Evolutionary conservation across 2,329 filamentous ascomycete species (phyloP).

Genomic region (Aspergillus spinulosporus): DNA sequence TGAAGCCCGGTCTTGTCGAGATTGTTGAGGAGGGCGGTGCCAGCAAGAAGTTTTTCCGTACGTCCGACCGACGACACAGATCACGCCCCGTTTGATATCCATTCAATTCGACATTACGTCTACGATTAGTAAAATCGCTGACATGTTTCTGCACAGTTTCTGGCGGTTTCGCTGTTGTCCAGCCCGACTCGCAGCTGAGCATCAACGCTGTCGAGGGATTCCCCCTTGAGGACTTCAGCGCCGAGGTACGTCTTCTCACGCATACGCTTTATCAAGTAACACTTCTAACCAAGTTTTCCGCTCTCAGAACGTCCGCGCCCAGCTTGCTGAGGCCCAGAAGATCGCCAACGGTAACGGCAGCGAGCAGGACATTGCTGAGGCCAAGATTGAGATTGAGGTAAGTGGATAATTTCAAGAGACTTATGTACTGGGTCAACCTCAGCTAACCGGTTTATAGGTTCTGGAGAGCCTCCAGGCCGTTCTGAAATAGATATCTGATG

Average conservation of each 20-base stretch:
- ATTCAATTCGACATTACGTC: not conserved
- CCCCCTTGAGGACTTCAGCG: conserved; percentile 92
- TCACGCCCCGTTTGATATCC: conserved; percentile 2
- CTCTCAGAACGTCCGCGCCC: conserved; percentile 70
- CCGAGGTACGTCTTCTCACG: conserved; percentile 58
- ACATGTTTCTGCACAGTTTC: conserved; percentile 63
- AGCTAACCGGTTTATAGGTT: conserved; percentile 38
- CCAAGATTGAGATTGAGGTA: conserved; percentile 99
- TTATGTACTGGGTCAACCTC: not conserved
- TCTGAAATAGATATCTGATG: conserved; percentile 48
- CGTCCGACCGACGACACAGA: conserved; percentile 39
- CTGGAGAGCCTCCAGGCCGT: conserved; percentile 52
- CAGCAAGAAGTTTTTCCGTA: conserved; percentile 98
- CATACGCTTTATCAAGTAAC: not conserved
- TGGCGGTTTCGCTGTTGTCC: conserved; percentile 93
- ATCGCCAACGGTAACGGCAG: conserved; percentile 85
- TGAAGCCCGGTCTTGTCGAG: conserved; percentile 95
- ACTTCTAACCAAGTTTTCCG: conserved; percentile 10
- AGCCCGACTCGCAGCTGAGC: conserved; percentile 91
- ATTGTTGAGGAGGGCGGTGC: conserved; percentile 86
- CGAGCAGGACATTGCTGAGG: conserved; percentile 97
- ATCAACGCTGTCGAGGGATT: conserved; percentile 98
- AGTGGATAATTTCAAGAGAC: conserved; percentile 27
- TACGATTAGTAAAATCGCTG: conserved; percentile 19
- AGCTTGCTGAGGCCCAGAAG: conserved; percentile 95